Conservation (phyloP, 73 alveolate species). For the Paramecium bursaria region DNA sequence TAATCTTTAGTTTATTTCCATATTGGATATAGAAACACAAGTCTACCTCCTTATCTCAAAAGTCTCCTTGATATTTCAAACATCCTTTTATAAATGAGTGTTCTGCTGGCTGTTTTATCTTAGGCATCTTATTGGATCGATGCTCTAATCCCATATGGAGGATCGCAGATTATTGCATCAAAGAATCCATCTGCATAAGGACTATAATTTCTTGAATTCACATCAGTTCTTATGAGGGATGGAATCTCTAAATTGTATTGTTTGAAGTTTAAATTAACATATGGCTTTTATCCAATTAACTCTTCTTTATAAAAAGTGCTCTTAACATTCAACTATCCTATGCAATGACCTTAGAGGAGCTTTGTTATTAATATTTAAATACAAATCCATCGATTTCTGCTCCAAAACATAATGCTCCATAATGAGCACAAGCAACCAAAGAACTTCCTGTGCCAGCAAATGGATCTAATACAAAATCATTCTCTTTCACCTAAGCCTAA, state of each 20-base stretch:
- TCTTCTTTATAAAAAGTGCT: slow-evolving; percentile 77
- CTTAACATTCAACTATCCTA: slow-evolving; percentile 85
- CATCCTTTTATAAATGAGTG: slow-evolving; percentile 76
- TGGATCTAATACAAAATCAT: slow-evolving; percentile 95
- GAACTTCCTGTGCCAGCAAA: slow-evolving; percentile 98
- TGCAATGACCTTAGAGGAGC: slow-evolving; percentile 97
- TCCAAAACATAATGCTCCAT: slow-evolving; percentile 93
- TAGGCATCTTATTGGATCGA: slow-evolving; percentile 68
- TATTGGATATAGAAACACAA: slow-evolving; percentile 96
- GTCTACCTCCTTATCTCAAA: slow-evolving; percentile 90
- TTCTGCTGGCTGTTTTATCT: slow-evolving; percentile 66
- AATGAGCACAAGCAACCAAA: slow-evolving; percentile 90
- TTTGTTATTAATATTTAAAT: slow-evolving; percentile 61
- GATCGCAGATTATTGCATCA: slow-evolving; percentile 98
- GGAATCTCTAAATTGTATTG: slow-evolving; percentile 64
- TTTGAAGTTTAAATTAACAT: slow-evolving; percentile 57
- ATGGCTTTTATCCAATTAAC: slow-evolving; percentile 73
- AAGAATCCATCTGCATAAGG: slow-evolving; percentile 73
- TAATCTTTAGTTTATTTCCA: slow-evolving; percentile 81
- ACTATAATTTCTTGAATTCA: slow-evolving; percentile 28
- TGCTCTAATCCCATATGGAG: slow-evolving; percentile 99
- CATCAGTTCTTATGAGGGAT: slow-evolving; percentile 45
- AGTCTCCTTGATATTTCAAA: slow-evolving; percentile 84
- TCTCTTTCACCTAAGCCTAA: slow-evolving; percentile 88
- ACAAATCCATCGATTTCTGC: slow-evolving; percentile 90